These are phyloP conservation scores for Saccharomyces hybrid DNA, from an alignment of 1,139 yeast genomes.

Conservation along the genomic window DNA sequence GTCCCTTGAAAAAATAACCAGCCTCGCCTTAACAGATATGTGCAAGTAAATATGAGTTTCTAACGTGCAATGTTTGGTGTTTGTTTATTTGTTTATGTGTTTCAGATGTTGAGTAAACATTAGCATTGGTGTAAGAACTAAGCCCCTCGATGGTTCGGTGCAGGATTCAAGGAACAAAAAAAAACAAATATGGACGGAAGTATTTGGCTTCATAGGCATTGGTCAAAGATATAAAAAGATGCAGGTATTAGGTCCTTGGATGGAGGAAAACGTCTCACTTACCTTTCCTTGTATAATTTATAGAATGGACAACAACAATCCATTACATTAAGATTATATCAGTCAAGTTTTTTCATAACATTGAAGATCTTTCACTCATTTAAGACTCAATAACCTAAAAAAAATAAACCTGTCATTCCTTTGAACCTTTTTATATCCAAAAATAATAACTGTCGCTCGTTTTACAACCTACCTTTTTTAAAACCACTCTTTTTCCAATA, in stretches of 20 bases:
- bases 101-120: neutral
- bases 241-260: neutral
- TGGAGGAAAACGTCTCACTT: neutral
- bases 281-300: neutral
- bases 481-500: neutral
- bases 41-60: neutral
- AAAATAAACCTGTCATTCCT: neutral
- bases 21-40: neutral
- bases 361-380: constrained; percentile 1
- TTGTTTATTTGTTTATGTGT: neutral
- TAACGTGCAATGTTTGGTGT: neutral
- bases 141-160: neutral
- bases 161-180: neutral
- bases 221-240: neutral
- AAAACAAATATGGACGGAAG: neutral
- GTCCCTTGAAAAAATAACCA: neutral
- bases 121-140: neutral
- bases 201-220: neutral
- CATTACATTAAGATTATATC: neutral
- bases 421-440: neutral
- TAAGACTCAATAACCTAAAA: neutral
- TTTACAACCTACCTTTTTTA: neutral
- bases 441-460: neutral
- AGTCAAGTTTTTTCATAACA: neutral
- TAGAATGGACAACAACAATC: neutral